phyloP scores from a whole-genome alignment of 2,329 filamentous ascomycete genomes.

The Fusarium tupiense region DNA sequence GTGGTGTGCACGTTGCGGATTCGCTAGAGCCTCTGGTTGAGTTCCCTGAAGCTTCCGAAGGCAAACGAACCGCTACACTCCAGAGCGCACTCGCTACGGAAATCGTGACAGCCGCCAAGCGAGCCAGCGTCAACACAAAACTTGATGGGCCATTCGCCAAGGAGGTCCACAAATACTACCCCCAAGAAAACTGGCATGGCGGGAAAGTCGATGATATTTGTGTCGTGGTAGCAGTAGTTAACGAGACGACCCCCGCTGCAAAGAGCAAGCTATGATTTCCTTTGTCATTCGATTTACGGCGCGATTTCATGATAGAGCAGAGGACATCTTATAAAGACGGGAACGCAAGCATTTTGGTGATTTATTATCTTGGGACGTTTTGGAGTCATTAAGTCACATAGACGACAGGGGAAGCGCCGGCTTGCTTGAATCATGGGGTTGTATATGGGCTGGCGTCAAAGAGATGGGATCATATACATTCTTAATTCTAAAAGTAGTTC shows the following conservation, averaged over 20 bases:
- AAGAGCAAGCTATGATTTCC: constrained; percentile 49
- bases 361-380: constrained; percentile 38
- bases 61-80: constrained; percentile 61
- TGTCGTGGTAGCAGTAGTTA: constrained; percentile 81
- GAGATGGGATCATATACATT: constrained; percentile 29
- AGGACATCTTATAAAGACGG: constrained; percentile 38
- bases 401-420: constrained; percentile 20
- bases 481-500: constrained; percentile 28
- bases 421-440: constrained; percentile 28
- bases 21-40: constrained; percentile 60
- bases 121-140: constrained; percentile 82
- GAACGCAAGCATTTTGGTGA: constrained; percentile 41
- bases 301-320: constrained; percentile 39
- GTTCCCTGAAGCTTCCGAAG: constrained; percentile 40
- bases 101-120: constrained; percentile 84
- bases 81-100: constrained; percentile 83
- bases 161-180: constrained; percentile 89
- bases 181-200: constrained; percentile 85
- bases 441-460: constrained; percentile 34
- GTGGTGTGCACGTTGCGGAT: constrained; percentile 71
- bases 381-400: constrained; percentile 41
- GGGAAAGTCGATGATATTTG: constrained; percentile 98
- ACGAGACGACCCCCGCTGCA: constrained; percentile 61
- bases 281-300: constrained; percentile 25
- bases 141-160: constrained; percentile 93